Percentiles rank a stretch among this genome's conserved stretches.
Evolutionary conservation across 2,329 filamentous ascomycete genomes (phyloP).

Genomic region (Colletotrichum scovillei): DNA sequence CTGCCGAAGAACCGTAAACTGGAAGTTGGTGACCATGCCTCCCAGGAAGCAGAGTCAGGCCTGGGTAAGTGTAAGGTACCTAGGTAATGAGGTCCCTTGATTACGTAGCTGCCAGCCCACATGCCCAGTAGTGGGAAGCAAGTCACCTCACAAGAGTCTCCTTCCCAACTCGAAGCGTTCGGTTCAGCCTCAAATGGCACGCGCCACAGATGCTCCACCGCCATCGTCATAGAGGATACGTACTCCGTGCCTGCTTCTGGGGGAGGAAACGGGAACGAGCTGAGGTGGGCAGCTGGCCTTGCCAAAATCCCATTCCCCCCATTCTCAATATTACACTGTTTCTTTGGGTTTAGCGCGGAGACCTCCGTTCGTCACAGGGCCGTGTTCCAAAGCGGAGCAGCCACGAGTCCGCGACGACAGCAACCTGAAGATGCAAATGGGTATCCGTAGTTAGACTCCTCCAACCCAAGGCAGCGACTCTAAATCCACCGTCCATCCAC

Average conservation of each 20-base stretch:
- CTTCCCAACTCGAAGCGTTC: background rate
- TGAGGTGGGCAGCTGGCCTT: background rate
- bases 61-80: background rate
- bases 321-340: background rate
- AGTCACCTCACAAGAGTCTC: background rate
- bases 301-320: background rate
- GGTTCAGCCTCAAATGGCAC: background rate
- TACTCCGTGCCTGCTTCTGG: background rate
- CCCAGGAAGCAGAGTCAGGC: no score
- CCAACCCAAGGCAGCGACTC: constrained; percentile 6
- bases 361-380: constrained; percentile 7
- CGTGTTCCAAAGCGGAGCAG: constrained; percentile 22
- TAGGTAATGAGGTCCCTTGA: background rate
- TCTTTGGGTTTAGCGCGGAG: constrained; percentile 27
- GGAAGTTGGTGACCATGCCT: background rate
- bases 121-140: background rate
- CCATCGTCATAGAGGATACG: background rate
- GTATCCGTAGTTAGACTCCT: background rate
- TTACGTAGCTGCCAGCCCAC: background rate
- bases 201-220: background rate
- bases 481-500: background rate
- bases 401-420: constrained; percentile 18
- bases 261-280: background rate
- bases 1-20: background rate
- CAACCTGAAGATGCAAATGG: constrained; percentile 7